These are phyloP conservation scores for Cyberlindnera veronae DNA, from an alignment of 805 yeast species.

Conservation along the genomic window DNA sequence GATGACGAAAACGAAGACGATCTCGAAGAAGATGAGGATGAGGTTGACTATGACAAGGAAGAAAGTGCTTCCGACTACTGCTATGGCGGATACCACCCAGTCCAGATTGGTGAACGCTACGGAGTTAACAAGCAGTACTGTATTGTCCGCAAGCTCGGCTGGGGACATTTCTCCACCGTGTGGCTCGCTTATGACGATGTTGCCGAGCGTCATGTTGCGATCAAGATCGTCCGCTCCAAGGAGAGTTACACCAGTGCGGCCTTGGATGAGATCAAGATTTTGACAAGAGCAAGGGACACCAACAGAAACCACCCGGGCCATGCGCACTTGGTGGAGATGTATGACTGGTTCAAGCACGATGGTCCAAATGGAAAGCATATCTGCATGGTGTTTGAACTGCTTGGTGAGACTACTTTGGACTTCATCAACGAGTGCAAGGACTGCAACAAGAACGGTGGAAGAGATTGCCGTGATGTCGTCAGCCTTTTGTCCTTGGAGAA, in stretches of 20 bases:
- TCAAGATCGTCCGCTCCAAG: constrained; percentile 57
- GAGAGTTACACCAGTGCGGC: constrained; percentile 59
- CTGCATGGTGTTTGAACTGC: constrained; percentile 63
- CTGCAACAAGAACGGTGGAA: not conserved
- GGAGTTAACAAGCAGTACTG: constrained; percentile 43
- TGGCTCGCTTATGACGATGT: constrained; percentile 51
- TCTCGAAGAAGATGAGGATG: constrained; percentile 2
- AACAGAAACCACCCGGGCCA: constrained; percentile 46
- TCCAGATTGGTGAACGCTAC: constrained; percentile 50
- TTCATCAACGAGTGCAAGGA: constrained; percentile 41
- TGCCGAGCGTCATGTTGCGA: constrained; percentile 48
- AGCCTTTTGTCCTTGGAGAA: constrained; percentile 29
- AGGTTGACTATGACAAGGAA: constrained; percentile 31
- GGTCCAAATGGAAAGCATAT: constrained; percentile 67
- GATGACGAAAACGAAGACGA: constrained; percentile 4
- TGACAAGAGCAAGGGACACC: constrained; percentile 33
- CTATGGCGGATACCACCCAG: constrained; percentile 65
- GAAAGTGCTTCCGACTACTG: constrained; percentile 52
- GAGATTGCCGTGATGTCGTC: constrained; percentile 1
- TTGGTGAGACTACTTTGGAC: constrained; percentile 57
- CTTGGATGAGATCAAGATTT: constrained; percentile 53
- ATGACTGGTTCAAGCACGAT: constrained; percentile 50
- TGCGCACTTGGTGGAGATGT: constrained; percentile 46
- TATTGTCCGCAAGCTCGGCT: constrained; percentile 56
- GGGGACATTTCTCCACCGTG: constrained; percentile 75